Percentiles rank a stretch among this genome's conserved stretches.
These are phyloP conservation scores for Binderoboletus segoi DNA, from an alignment of 1,284 basidiomycete species.

Conservation along the genomic window DNA sequence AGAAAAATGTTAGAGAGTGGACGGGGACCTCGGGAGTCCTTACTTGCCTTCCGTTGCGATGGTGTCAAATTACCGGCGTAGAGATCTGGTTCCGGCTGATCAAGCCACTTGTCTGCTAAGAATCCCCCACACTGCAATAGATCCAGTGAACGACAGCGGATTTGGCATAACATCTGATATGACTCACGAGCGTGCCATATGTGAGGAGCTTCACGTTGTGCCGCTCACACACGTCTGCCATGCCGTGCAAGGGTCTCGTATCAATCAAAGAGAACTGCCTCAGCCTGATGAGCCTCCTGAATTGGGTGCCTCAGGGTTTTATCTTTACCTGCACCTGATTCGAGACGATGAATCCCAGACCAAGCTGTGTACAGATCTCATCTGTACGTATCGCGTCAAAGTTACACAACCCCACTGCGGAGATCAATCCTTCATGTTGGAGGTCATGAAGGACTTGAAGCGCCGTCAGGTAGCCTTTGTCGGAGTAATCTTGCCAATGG, in stretches of 20 bases:
- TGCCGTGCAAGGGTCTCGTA: conserved; percentile 71
- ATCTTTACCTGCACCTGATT: conserved; percentile 77
- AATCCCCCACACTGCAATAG: conserved; percentile 75
- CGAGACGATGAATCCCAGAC: conserved; percentile 69
- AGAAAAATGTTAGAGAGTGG: neutral
- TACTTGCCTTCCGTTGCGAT: conserved; percentile 74
- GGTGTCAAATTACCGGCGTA: conserved; percentile 67
- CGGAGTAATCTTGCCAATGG: conserved; percentile 79
- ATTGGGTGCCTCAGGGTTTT: neutral
- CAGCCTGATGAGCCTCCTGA: conserved; percentile 14
- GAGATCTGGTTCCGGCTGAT: conserved; percentile 65
- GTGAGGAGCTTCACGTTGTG: conserved; percentile 76
- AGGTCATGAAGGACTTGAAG: conserved; percentile 62
- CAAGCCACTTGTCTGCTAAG: conserved; percentile 75
- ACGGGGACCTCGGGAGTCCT: neutral
- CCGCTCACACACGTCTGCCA: conserved; percentile 74
- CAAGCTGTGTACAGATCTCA: conserved; percentile 74
- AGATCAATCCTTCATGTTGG: conserved; percentile 62
- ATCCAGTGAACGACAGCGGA: conserved; percentile 5
- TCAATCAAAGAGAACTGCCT: conserved; percentile 79
- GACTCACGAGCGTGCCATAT: conserved; percentile 74
- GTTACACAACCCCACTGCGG: conserved; percentile 75
- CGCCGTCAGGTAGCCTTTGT: conserved; percentile 67
- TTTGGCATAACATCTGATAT: neutral
- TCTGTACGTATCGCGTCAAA: conserved; percentile 75